Percentiles rank a stretch among this genome's conserved stretches.
Conservation (phyloP, 2,329 filamentous ascomycete species). For the Ophiostoma ips region DNA sequence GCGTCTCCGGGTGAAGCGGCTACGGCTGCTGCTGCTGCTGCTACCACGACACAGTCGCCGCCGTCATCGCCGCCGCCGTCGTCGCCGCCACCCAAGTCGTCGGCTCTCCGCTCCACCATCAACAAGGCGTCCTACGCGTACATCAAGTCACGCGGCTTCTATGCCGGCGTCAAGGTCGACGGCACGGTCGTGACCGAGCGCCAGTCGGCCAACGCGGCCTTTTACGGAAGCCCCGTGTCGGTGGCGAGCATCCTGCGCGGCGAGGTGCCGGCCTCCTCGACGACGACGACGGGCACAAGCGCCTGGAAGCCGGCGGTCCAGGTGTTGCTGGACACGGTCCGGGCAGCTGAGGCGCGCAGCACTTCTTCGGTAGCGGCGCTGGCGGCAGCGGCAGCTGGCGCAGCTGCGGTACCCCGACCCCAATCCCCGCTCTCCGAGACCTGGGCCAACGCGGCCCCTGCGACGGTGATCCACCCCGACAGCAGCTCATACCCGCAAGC, state of each 20-base stretch:
- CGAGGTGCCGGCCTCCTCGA: slow-evolving; percentile 21
- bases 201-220: slow-evolving; percentile 75
- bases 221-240: slow-evolving; percentile 53
- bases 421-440: neutral
- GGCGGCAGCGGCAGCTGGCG: neutral
- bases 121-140: slow-evolving; percentile 43
- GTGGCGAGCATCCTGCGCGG: slow-evolving; percentile 35
- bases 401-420: neutral
- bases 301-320: slow-evolving; percentile 22
- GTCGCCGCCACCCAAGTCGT: slow-evolving; percentile 12
- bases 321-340: slow-evolving; percentile 23
- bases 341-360: slow-evolving; percentile 21
- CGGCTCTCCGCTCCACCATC: slow-evolving; percentile 17
- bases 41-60: neutral
- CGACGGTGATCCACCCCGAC: slow-evolving; percentile 1
- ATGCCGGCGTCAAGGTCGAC: slow-evolving; percentile 74
- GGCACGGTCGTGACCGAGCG: slow-evolving; percentile 78
- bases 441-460: slow-evolving; percentile 7
- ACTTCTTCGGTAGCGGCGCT: slow-evolving; percentile 2
- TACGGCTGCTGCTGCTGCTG: neutral
- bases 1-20: neutral
- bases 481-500: neutral
- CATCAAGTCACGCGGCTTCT: slow-evolving; percentile 78
- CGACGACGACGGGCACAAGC: slow-evolving; percentile 1
- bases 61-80: slow-evolving; percentile 1